Percentiles rank a stretch among this genome's conserved stretches.
phyloP scores from a whole-genome alignment of 2,329 filamentous ascomycete genomes.

The Didymella pinodella region DNA sequence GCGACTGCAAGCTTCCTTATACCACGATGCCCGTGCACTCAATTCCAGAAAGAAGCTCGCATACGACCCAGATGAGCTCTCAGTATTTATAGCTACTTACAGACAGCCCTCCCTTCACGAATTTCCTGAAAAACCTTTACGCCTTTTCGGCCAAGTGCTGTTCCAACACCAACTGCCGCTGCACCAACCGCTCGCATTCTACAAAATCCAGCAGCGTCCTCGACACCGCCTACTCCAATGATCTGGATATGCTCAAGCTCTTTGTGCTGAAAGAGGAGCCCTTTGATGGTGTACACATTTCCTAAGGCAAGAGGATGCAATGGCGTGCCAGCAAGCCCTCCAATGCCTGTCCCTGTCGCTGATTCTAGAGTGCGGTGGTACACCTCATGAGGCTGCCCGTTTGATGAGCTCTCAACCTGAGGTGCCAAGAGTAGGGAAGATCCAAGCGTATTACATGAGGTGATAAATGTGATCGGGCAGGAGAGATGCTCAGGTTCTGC shows the following conservation, averaged over 20 bases:
- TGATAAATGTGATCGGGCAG: constrained; percentile 70
- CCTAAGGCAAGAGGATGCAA: constrained; percentile 77
- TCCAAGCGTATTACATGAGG: constrained; percentile 77
- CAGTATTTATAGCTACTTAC: background rate
- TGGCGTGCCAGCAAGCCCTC: constrained; percentile 75
- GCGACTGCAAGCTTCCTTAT: background rate
- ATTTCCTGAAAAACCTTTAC: constrained; percentile 70
- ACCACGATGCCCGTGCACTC: background rate
- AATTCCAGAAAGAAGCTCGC: background rate
- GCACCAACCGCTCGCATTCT: constrained; percentile 73
- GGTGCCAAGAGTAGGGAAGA: constrained; percentile 66
- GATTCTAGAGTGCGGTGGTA: constrained; percentile 57
- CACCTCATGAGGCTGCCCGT: constrained; percentile 19
- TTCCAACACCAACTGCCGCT: constrained; percentile 69
- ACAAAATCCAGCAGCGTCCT: constrained; percentile 66
- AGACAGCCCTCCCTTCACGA: constrained; percentile 21
- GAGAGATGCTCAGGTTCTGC: constrained; percentile 26
- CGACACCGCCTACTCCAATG: constrained; percentile 77
- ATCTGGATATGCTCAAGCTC: constrained; percentile 65
- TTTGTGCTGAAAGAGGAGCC: constrained; percentile 62
- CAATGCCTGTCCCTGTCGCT: constrained; percentile 65
- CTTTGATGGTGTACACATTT: constrained; percentile 74
- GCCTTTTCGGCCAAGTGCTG: constrained; percentile 71
- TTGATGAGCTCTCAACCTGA: constrained; percentile 21
- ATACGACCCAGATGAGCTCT: background rate